Evolutionary conservation across 208 protist genomes (phyloP).

Genomic region (Leishmania turanica): DNA sequence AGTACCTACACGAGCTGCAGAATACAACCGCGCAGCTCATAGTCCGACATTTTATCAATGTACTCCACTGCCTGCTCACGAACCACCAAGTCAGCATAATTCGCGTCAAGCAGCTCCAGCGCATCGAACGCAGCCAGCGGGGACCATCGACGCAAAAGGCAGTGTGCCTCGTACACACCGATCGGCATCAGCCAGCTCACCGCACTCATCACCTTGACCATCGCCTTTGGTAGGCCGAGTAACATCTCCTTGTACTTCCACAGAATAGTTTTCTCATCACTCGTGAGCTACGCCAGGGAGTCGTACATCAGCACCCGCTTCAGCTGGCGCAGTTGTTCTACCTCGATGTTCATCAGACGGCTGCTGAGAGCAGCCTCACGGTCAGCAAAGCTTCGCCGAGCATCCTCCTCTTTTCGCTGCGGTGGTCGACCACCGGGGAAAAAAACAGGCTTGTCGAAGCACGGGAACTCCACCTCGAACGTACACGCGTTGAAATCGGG

Average conservation of each 20-base stretch:
- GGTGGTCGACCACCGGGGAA: conserved; percentile 55
- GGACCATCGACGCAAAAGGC: conserved; percentile 52
- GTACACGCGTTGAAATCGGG: conserved; percentile 35
- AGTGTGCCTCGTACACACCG: conserved; percentile 67
- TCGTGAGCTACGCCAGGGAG: conserved; percentile 55
- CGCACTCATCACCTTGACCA: conserved; percentile 77
- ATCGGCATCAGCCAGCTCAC: conserved; percentile 73
- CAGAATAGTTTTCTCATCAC: conserved; percentile 66
- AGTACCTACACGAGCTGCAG: conserved; percentile 89
- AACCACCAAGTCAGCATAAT: conserved; percentile 67
- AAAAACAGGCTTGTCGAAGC: conserved; percentile 49
- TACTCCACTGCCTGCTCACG: conserved; percentile 71
- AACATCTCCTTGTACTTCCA: conserved; percentile 73
- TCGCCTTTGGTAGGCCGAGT: conserved; percentile 47
- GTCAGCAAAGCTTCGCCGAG: conserved; percentile 17
- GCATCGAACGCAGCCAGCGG: conserved; percentile 64
- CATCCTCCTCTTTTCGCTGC: conserved; percentile 26
- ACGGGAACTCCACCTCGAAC: conserved; percentile 45
- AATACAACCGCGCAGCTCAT: conserved; percentile 74
- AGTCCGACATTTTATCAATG: conserved; percentile 63
- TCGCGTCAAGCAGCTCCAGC: conserved; percentile 80
- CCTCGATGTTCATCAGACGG: conserved; percentile 38
- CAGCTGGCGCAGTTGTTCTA: conserved; percentile 61
- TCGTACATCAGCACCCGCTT: conserved; percentile 62
- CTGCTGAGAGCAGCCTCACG: conserved; percentile 28